phyloP scores from a whole-genome alignment of 306 rosid genomes.

The Acacia melanoxylon region DNA sequence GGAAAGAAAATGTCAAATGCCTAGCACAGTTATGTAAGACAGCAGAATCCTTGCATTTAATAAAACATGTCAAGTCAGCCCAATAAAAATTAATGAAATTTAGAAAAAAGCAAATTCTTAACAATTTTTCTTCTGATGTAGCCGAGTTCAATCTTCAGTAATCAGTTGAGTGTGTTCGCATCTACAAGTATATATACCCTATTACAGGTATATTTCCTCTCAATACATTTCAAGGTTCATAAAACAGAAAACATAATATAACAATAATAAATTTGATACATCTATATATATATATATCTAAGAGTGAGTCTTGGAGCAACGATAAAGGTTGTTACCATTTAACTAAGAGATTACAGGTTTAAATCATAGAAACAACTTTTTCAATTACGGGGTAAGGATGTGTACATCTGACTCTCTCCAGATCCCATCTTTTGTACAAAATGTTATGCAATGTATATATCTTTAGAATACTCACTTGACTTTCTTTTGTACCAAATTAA shows the following conservation, averaged over 20 bases:
- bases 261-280: neutral
- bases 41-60: conserved; percentile 1
- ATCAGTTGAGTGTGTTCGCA: neutral
- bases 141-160: conserved; percentile 16
- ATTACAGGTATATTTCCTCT: neutral
- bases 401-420: no score
- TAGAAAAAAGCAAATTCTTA: neutral
- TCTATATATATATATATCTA: neutral
- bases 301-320: no score
- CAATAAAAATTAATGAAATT: neutral
- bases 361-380: no score
- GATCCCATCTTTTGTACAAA: no score
- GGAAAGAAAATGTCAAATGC: conserved; percentile 1
- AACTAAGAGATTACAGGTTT: no score
- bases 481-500: no score
- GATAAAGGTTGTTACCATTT: no score
- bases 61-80: neutral
- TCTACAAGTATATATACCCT: neutral
- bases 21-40: neutral
- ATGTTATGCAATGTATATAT: no score
- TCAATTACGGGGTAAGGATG: no score
- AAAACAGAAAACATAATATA: neutral
- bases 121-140: conserved; percentile 13
- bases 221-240: conserved; percentile 23
- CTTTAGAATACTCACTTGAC: no score